These are phyloP conservation scores for Crithidia bombi DNA, from an alignment of 208 protist species.

Conservation along the genomic window DNA sequence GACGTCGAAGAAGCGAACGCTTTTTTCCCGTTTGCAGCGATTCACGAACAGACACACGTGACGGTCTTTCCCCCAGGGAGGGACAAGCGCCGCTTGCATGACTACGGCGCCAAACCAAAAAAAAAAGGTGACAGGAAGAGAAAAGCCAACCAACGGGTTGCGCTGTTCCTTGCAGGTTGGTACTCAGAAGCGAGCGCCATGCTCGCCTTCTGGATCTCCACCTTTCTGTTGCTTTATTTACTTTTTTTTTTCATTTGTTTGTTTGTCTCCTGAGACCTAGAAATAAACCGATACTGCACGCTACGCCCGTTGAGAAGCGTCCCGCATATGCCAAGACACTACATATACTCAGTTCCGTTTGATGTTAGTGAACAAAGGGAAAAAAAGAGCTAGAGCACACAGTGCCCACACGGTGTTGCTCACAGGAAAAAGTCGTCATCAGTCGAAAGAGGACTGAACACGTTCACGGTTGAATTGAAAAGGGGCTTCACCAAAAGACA, in stretches of 20 bases:
- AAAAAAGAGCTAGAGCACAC: constrained; percentile 3
- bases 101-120: no score
- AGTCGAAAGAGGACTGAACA: neutral
- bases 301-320: constrained; percentile 1
- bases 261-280: neutral
- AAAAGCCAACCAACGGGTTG: no score
- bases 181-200: neutral
- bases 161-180: no score
- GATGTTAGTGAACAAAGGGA: constrained; percentile 1
- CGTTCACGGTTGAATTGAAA: neutral
- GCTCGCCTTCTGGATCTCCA: no score
- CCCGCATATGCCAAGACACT: neutral
- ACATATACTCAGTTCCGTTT: neutral
- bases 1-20: no score
- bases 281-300: constrained; percentile 15
- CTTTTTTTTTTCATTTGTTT: constrained; percentile 12
- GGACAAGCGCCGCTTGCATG: no score
- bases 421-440: neutral
- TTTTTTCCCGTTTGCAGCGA: no score
- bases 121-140: no score
- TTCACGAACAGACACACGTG: no score
- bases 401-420: neutral
- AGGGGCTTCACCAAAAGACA: no score
- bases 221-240: neutral
- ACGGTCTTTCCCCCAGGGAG: no score